Base-by-base conservation (phyloP, 352 stramenopile species). In the Achlya hypogyna region DNA sequence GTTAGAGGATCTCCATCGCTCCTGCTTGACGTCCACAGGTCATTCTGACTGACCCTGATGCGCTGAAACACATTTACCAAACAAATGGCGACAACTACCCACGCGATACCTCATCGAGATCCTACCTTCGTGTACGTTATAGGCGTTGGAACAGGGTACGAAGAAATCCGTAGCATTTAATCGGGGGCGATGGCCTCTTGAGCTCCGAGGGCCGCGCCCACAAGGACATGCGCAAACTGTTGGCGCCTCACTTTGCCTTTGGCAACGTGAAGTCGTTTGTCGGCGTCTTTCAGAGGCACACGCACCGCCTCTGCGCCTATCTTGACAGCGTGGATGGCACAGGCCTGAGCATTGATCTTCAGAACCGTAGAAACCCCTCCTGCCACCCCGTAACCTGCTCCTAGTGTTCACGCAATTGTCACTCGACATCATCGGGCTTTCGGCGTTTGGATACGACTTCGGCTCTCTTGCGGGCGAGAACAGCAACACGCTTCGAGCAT, bases 171-270 rank as follows among this genome's bases (percentile, higher is more conserved):
- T 67, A 58, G 60, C 25, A 65, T n/a, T 12, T 65, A 8, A 65
- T 56, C 28, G 59, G 59, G 16, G 60, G 60, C 20, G 60, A 58
- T 23, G 60, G 60, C 20, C 42, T 67, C 22, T 34, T 67, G 4
- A 58, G 40, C 40, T 23, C 60, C 12, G 38, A 58, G 22, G 60
- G 60, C 32, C 20, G 0, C 8, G n/a, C 51, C 4, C 60, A 67
- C 42, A 42, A 6, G 6, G 9, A 25, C 10, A 58, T 58, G 40
- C 60, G 60, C 27, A 67, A 67, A 28, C 49, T 58, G 60, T n/a
- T 67, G 5, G 38, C 47, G 60, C 60, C 60, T 5, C 60, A 67
- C n/a, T 65, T 65, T 65, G 59, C 34, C 22, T 67, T 67, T 53
- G 40, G 34, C 42, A 58, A 67, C 40, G 2, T 67, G 9, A 10